These are phyloP conservation scores for Fusarium udum DNA, from an alignment of 2,329 filamentous ascomycete genomes.

Conservation along the genomic window DNA sequence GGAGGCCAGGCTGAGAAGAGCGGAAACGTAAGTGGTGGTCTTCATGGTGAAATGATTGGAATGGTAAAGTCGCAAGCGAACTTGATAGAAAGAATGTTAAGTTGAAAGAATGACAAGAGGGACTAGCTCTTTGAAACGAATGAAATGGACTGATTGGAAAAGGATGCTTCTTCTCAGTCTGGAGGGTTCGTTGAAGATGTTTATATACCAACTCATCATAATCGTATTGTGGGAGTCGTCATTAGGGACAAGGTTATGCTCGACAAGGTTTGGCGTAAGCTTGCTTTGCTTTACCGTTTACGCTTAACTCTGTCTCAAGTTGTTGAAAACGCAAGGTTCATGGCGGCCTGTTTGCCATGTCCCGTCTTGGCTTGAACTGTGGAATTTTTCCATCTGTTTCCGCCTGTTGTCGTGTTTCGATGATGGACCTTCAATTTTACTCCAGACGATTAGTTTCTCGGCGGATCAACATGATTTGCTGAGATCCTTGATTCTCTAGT, in stretches of 20 bases:
- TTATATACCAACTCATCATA: not conserved
- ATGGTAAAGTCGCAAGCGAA: conserved; percentile 8
- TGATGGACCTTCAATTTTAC: not conserved
- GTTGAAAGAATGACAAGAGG: conserved; percentile 16
- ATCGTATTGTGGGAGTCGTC: not conserved
- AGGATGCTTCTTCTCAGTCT: not conserved
- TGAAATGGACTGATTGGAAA: conserved; percentile 16
- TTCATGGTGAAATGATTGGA: conserved; percentile 11
- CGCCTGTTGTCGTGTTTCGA: not conserved
- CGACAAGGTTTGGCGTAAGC: not conserved
- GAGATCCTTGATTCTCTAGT: not conserved
- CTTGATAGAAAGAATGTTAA: conserved; percentile 2
- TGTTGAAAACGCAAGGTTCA: not conserved
- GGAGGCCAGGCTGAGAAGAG: conserved; percentile 12
- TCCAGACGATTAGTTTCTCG: conserved; percentile 13
- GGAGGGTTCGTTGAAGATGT: not conserved
- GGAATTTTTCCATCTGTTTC: not conserved
- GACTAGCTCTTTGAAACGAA: conserved; percentile 25
- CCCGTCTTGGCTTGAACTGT: not conserved
- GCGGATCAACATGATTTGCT: not conserved
- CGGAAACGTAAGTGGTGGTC: conserved; percentile 14
- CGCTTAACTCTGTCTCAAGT: conserved; percentile 4
- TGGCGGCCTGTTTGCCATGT: not conserved
- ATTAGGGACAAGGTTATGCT: not conserved
- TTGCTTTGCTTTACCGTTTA: not conserved